Conservation (phyloP, 106 monocot species). For the Phalaenopsis equestris region DNA sequence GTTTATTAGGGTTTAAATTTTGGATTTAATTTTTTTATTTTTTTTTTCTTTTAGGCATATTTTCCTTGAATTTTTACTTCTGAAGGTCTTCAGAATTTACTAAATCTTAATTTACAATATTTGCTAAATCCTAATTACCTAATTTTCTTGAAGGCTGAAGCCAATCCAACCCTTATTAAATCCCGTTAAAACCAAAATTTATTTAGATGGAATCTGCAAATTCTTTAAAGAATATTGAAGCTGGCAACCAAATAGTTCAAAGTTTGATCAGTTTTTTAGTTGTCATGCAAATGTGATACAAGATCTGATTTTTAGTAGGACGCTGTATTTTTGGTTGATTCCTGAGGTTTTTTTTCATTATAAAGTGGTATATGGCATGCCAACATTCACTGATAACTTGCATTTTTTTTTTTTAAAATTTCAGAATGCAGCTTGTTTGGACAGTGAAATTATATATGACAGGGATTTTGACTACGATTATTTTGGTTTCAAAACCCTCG, state of each 20-base stretch:
- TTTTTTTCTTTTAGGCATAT: too few species aligned
- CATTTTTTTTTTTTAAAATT: not conserved
- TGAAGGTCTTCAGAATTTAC: too few species aligned
- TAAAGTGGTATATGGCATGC: not conserved
- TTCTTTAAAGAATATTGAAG: not conserved
- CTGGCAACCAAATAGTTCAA: not conserved
- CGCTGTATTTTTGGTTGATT: not conserved
- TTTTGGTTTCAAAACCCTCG: slow-evolving; percentile 96
- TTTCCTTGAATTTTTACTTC: too few species aligned
- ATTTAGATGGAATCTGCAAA: too few species aligned
- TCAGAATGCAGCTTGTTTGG: slow-evolving; percentile 84
- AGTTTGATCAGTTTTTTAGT: not conserved
- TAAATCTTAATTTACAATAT: too few species aligned
- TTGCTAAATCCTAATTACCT: too few species aligned
- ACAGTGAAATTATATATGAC: slow-evolving; percentile 95
- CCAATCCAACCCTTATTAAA: too few species aligned
- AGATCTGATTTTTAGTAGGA: not conserved
- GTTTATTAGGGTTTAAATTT: too few species aligned
- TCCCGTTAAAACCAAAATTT: too few species aligned
- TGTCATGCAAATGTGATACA: not conserved
- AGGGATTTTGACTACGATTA: slow-evolving; percentile 96
- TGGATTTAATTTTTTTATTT: too few species aligned
- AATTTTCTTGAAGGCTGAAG: too few species aligned
- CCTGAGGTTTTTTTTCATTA: not conserved
- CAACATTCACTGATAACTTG: not conserved